A percentile compares a stretch with the other conserved stretches of the same genome.
These are phyloP conservation scores for Prosopis cineraria DNA, from an alignment of 306 rosid species.

Conservation along the genomic window DNA sequence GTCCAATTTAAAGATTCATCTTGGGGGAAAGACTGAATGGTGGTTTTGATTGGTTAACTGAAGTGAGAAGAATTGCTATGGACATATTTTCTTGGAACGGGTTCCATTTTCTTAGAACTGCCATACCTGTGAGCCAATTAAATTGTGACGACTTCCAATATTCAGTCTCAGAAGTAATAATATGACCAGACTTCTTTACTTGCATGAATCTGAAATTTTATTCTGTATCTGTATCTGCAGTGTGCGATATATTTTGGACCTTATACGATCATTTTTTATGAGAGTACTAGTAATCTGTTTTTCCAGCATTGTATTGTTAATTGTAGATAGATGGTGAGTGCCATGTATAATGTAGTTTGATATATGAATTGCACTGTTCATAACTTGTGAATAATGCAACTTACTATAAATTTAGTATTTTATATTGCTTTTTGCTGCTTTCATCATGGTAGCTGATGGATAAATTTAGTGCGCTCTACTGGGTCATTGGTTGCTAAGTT, in stretches of 20 bases:
- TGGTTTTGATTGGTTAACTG: neutral
- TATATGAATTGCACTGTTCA: neutral
- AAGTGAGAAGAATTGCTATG: neutral
- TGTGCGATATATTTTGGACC: neutral
- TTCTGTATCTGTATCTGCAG: neutral
- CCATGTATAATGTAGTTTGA: neutral
- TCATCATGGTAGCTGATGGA: neutral
- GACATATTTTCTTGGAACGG: neutral
- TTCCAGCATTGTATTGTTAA: slow-evolving; percentile 15
- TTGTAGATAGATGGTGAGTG: neutral
- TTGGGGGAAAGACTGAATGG: neutral
- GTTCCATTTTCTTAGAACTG: neutral
- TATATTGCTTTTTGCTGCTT: neutral
- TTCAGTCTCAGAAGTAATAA: neutral
- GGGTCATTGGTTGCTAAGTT: slow-evolving; percentile 3
- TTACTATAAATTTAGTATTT: neutral
- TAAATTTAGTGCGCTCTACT: neutral
- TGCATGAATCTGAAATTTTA: neutral
- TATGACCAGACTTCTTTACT: neutral
- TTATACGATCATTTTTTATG: neutral
- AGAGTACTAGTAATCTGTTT: neutral
- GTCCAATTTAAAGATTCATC: neutral
- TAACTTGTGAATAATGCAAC: neutral
- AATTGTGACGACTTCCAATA: neutral
- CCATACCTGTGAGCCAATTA: neutral